Conservation (phyloP, 306 rosid species). For the Rosa persica region DNA sequence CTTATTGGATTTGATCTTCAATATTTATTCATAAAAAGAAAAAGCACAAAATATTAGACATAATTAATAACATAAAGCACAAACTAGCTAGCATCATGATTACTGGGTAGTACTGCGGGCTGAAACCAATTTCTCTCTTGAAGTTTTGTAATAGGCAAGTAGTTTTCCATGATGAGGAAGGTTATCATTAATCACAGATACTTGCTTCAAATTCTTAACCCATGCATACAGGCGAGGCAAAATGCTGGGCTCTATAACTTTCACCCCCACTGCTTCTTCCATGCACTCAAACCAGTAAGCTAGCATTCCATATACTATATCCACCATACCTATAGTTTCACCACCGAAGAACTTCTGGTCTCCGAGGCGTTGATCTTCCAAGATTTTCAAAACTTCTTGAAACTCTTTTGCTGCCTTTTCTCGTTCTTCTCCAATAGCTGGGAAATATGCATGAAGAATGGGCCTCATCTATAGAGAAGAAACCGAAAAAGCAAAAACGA, state of each 20-base stretch:
- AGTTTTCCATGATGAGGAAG: conserved; percentile 11
- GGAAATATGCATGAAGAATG: neutral
- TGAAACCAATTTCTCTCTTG: neutral
- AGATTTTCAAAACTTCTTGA: conserved; percentile 19
- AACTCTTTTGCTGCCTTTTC: conserved; percentile 22
- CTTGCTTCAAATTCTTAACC: conserved; percentile 22
- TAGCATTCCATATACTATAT: conserved; percentile 26
- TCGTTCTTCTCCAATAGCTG: conserved; percentile 1
- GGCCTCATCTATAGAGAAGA: conserved; percentile 1
- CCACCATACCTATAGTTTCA: conserved; percentile 25
- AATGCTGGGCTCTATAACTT: conserved; percentile 9
- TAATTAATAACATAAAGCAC: neutral
- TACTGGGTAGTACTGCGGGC: neutral
- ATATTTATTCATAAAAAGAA: no score
- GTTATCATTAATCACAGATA: conserved; percentile 22
- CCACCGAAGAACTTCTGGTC: conserved; percentile 35
- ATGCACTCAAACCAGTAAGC: conserved; percentile 10
- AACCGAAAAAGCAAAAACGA: neutral
- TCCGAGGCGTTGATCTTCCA: conserved; percentile 32
- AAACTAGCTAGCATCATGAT: neutral
- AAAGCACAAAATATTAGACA: no score
- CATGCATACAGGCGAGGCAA: conserved; percentile 29
- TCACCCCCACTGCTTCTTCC: conserved; percentile 29
- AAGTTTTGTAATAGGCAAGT: neutral
- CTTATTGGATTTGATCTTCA: no score